Evolutionary conservation across 495 filamentous ascomycete genomes (phyloP), one percentile per base, ranked within the genome.

Genomic region (Choiromyces venosus): DNA sequence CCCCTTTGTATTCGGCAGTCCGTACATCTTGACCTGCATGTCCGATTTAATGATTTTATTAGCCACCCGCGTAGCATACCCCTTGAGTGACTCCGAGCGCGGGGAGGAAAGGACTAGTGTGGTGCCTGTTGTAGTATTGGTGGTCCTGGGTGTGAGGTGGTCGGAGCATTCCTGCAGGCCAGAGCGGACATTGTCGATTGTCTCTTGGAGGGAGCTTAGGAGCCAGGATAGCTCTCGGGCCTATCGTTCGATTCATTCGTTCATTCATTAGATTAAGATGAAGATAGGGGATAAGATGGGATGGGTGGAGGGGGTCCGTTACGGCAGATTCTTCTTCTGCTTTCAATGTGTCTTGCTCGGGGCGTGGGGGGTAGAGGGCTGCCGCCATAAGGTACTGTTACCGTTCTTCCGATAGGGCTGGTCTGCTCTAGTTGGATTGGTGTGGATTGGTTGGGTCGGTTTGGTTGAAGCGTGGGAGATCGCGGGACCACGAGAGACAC

Each of bases 81-180:
- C 95, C 81, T 99, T 99, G 42, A 98, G 89, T 74, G 86, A 88
- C 84, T 99, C 95, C 66, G 91, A 92, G 25, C 96, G 87, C 44
- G 90, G 84, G n/a, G 93, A 95, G 69, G 91, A 93, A 37, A 98
- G 85, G 9, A 92, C 94, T 66, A 99, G 88, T 6, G 94, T 99
- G 70, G 89, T 92, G 18, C 91, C 91, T 1, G 90, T 89, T 76
- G 96, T 92, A 73, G 89, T 85, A n/a, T n/a, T n/a, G n/a, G n/a
- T n/a, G 4, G 52, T 14, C 25, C 52, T 61, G 3, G 94, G 93
- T 14, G 92, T 88, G 42, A 99, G 87, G 12, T 98, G 87, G 36
- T 88, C 87, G 66, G 90, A 88, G 82, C 95, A 98, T 84, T 97
- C 93, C 82, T 93, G 88, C 21, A 99, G 89, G 66, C 94, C 93